Percentiles rank a stretch among this genome's conserved stretches.
phyloP scores from a whole-genome alignment of 169 alveolate genomes.

The Plasmodium knowlesi region DNA sequence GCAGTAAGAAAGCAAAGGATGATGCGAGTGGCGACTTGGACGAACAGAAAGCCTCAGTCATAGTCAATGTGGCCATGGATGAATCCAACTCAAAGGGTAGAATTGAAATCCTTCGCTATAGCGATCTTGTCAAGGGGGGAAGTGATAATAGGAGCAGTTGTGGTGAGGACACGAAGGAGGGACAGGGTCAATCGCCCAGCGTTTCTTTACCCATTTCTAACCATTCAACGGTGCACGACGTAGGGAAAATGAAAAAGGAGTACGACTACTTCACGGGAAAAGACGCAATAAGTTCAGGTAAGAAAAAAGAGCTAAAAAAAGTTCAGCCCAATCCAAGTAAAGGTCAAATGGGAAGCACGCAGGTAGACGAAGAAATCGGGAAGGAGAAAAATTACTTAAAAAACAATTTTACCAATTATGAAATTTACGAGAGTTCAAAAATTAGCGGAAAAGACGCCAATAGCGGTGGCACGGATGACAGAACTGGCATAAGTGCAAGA shows the following conservation, averaged over 20 bases:
- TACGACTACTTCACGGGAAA: background rate
- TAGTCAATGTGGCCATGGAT: background rate
- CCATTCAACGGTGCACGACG: background rate
- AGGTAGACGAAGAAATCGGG: background rate
- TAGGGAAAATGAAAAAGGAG: background rate
- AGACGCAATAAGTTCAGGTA: background rate
- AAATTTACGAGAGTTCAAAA: constrained; percentile 20
- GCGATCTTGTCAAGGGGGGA: background rate
- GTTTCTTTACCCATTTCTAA: background rate
- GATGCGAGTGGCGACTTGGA: background rate
- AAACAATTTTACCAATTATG: constrained; percentile 13
- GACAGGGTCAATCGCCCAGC: background rate
- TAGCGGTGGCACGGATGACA: background rate
- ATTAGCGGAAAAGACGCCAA: too few species aligned
- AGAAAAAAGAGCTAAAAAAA: background rate
- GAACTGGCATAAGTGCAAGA: background rate
- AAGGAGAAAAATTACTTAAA: background rate
- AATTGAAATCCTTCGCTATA: background rate
- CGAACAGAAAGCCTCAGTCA: background rate
- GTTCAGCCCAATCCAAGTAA: background rate
- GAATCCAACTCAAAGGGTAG: background rate
- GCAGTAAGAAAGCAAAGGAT: background rate
- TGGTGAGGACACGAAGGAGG: background rate
- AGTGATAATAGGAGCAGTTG: background rate
- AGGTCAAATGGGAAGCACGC: background rate